Conservation (phyloP, 768 basidiomycete species). For the Suillus ampliporus region DNA sequence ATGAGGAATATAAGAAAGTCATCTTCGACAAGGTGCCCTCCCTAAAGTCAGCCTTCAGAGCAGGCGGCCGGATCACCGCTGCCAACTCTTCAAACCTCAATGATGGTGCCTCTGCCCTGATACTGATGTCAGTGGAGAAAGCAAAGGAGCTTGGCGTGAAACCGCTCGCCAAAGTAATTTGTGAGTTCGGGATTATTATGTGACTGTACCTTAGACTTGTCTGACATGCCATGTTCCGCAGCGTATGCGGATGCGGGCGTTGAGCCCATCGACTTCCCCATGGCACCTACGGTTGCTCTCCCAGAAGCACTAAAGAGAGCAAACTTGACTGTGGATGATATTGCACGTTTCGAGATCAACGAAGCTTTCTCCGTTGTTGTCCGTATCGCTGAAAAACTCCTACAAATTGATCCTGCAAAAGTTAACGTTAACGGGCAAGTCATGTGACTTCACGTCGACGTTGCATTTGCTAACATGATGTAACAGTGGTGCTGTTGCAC, state of each 20-base stretch:
- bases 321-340: conserved; percentile 80
- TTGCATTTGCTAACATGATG: conserved; percentile 28
- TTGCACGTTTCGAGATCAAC: conserved; percentile 94
- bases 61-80: conserved; percentile 90
- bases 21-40: conserved; percentile 93
- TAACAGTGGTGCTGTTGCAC: conserved; percentile 89
- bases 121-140: conserved; percentile 93
- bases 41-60: conserved; percentile 88
- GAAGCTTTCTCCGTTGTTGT: conserved; percentile 98
- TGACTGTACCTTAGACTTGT: not conserved
- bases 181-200: conserved; percentile 53
- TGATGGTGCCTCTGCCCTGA: conserved; percentile 95
- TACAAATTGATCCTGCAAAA: conserved; percentile 84
- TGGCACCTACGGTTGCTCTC: conserved; percentile 90
- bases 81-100: conserved; percentile 96
- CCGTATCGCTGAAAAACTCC: conserved; percentile 86
- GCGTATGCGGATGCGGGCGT: conserved; percentile 98
- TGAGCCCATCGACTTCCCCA: conserved; percentile 96
- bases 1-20: conserved; percentile 98
- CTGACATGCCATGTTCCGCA: conserved; percentile 33
- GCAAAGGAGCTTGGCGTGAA: conserved; percentile 89
- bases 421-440: conserved; percentile 87
- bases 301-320: conserved; percentile 89
- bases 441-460: conserved; percentile 13
- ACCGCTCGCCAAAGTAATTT: conserved; percentile 93